These are phyloP conservation scores for Blastobotrys petasosporus DNA, from an alignment of 1,139 yeast genomes.

Conservation along the genomic window DNA sequence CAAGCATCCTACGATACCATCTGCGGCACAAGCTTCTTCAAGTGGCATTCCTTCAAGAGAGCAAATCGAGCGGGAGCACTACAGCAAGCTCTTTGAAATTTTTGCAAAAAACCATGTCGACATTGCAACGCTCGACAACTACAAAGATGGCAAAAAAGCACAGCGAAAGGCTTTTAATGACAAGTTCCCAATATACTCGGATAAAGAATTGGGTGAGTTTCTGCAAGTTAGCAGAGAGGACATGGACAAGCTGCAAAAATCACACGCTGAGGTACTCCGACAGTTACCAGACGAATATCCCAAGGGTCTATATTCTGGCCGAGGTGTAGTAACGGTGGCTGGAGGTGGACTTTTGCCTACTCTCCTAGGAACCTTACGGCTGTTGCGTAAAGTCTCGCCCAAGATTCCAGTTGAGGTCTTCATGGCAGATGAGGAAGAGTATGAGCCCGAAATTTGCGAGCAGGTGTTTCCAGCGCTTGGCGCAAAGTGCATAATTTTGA, in stretches of 20 bases:
- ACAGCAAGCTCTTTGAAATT: slow-evolving; percentile 9
- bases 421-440: slow-evolving; percentile 64
- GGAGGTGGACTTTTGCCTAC: slow-evolving; percentile 77
- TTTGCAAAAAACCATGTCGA: slow-evolving; percentile 9
- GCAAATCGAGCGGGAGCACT: slow-evolving; percentile 1
- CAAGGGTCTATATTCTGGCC: slow-evolving; percentile 38
- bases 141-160: slow-evolving; percentile 22
- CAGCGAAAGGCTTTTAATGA: slow-evolving; percentile 21
- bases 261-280: slow-evolving; percentile 50
- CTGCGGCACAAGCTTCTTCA: background rate
- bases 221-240: slow-evolving; percentile 48
- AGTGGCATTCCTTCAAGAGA: background rate
- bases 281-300: slow-evolving; percentile 41
- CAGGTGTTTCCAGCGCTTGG: slow-evolving; percentile 57
- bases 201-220: slow-evolving; percentile 48
- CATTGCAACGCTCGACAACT: slow-evolving; percentile 17
- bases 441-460: slow-evolving; percentile 62
- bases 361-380: slow-evolving; percentile 57
- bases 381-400: slow-evolving; percentile 58
- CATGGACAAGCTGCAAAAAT: slow-evolving; percentile 41
- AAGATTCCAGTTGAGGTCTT: slow-evolving; percentile 70
- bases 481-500: slow-evolving; percentile 63
- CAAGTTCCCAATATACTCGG: slow-evolving; percentile 22
- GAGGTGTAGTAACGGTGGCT: slow-evolving; percentile 77
- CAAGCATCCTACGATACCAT: too few relatives aligned